Conservation (phyloP, 129 eudicot species). For the Helichrysum umbraculigerum region DNA sequence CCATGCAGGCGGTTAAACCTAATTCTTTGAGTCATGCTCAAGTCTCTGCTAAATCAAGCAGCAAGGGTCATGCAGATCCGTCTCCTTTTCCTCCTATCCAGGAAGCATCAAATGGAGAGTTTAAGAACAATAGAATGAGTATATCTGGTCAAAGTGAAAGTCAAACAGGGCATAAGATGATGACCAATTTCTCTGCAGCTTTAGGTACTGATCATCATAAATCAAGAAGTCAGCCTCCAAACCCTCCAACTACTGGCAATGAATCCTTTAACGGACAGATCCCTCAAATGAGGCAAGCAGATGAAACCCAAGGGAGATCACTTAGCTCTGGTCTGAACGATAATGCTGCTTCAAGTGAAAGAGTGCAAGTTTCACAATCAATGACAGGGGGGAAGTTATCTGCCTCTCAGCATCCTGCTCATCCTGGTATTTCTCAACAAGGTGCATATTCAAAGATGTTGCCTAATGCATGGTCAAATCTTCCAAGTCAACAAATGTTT, state of each 20-base stretch:
- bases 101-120: slow-evolving; percentile 41
- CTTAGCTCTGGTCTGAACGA: slow-evolving; percentile 19
- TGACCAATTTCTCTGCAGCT: slow-evolving; percentile 44
- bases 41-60: slow-evolving; percentile 41
- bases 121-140: slow-evolving; percentile 33
- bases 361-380: slow-evolving; percentile 22
- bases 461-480: slow-evolving; percentile 48
- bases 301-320: slow-evolving; percentile 26
- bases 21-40: slow-evolving; percentile 34
- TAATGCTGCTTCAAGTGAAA: slow-evolving; percentile 22
- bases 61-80: slow-evolving; percentile 40
- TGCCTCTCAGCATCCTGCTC: slow-evolving; percentile 37
- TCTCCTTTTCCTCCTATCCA: slow-evolving; percentile 40
- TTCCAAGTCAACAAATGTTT: slow-evolving; percentile 49
- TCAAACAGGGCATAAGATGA: slow-evolving; percentile 37
- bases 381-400: slow-evolving; percentile 35
- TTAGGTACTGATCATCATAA: slow-evolving; percentile 41
- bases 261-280: slow-evolving; percentile 36
- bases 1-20: slow-evolving; percentile 31
- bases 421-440: slow-evolving; percentile 39
- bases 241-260: slow-evolving; percentile 35
- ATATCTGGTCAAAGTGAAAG: slow-evolving; percentile 35
- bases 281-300: slow-evolving; percentile 36
- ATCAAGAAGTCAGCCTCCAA: slow-evolving; percentile 54
- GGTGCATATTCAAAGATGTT: slow-evolving; percentile 38